Base-by-base conservation (phyloP, 2,329 filamentous ascomycete genomes). In the Parasarocladium wereldwijsianum region DNA sequence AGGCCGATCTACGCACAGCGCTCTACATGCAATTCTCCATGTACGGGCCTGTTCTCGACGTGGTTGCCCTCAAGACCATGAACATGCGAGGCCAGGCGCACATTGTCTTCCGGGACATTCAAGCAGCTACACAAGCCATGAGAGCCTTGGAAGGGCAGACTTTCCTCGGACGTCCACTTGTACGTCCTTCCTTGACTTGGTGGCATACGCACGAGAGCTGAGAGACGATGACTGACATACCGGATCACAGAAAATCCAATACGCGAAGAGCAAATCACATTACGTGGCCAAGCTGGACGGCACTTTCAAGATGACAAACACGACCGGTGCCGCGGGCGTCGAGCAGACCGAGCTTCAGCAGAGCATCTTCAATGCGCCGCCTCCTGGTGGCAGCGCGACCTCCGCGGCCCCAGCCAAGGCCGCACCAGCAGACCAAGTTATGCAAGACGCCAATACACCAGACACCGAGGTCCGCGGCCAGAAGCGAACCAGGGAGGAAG, bases 81-180 rank as follows among this genome's bases (percentile, higher is more conserved):
- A 84, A 84, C 58, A 94, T 96, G 86, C 78, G 90, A 29, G 90
- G 90, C 3, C 90, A 98, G 56, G 90, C 90, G 37, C 90, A 96
- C 47, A 63, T 98, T 36, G 80, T 90, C 10, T 96, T 85, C 51
- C 72, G 82, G 34, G 87, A 98, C 50, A 64, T 87, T 19, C 80
- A 93, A 41, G 75, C 83, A n/a, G 84, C 85, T 30, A 93, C 86
- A 15, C 84, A 93, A 49, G 90, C 90, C 2, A 83, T 98, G 83
- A 67, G 87, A 40, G 75, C 82, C 8, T 60, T 94, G 27, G 79
- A 96, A 43, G 84, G 82, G 3, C 82, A 84, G 45, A 71, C 80
- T 3, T 85, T 98, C 40, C 77, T 92, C 39, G 90, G 86, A 11
- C 75, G 72, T 39, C 69, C 84, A 40, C 74, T 98, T 64, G 87